Conservation (phyloP, 305 asterid species). For the Solanum hybrid region DNA sequence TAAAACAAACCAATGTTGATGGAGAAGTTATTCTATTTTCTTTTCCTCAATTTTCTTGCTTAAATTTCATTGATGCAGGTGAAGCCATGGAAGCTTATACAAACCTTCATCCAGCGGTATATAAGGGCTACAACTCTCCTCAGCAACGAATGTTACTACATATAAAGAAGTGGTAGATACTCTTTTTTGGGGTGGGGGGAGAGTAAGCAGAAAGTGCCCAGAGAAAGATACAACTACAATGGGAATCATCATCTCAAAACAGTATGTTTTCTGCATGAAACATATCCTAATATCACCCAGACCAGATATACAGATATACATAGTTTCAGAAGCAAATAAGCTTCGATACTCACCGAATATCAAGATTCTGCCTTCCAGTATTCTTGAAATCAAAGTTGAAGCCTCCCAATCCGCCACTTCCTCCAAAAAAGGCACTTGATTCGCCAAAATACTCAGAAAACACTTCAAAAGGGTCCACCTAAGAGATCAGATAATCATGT, state of each 20-base stretch:
- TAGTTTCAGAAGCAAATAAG: not conserved
- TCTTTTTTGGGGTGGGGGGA: not conserved
- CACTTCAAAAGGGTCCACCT: conserved; percentile 84
- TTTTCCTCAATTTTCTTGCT: not conserved
- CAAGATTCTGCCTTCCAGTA: conserved; percentile 54
- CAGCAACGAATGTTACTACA: not conserved
- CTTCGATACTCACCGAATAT: conserved; percentile 49
- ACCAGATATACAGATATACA: not conserved
- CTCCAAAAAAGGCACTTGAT: conserved; percentile 53
- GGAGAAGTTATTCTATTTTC: not conserved
- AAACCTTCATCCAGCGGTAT: not conserved
- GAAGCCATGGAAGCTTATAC: not conserved
- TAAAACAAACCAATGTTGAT: not conserved
- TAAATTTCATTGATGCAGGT: not conserved
- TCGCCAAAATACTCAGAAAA: conserved; percentile 81
- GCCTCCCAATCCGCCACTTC: conserved; percentile 42
- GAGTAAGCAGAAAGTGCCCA: not conserved
- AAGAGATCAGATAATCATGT: conserved; percentile 4
- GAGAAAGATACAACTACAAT: not conserved
- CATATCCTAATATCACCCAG: not conserved
- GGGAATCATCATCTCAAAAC: not conserved
- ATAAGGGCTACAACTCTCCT: not conserved
- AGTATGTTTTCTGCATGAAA: not conserved
- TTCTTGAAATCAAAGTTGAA: conserved; percentile 44
- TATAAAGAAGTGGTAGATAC: not conserved